Evolutionary conservation across 1,284 basidiomycete species (phyloP), one percentile per base, ranked within the genome.

Genomic region (Sanghuangporus weigelae): DNA sequence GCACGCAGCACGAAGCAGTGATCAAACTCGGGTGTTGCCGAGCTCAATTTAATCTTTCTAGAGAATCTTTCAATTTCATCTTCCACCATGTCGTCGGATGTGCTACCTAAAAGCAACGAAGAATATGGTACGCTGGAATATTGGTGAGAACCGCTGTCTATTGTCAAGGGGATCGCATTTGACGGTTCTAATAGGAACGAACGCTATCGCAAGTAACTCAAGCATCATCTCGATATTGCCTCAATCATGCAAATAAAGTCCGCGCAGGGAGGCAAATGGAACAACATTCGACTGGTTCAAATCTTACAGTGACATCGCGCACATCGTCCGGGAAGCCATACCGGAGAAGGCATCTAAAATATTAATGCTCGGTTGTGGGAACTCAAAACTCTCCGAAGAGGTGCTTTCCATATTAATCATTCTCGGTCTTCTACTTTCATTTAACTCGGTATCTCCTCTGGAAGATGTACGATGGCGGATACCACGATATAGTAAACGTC

Each of bases 381-480:
- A 96, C 75, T 93, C 92, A 3, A 88, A 77, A 60, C 76, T 95
- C 48, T 90, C 90, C 10, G 84, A 90, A 75, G 85, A 91, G 67
- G 90, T 89, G 67, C 23, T 78, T 69, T 3, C 16, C 6, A 51
- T n/a, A 51, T 23, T 23, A 14, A 3, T 11, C 50, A 26, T 21
- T 19, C 11, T 14, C 49, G 54, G 7, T 55, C 38, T 23, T 51
- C 26, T 31, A 31, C 50, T 8, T 19, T 19, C 50, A 51, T 23
- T 51, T 23, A 31, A 7, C 36, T 26, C 44, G 8, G 2, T 31
- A 11, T 42, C 40, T 12, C 40, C n/a, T 19, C 16, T 21, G 8
- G 14, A 63, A 93, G 90, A 93, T 96, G 90, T 96, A 93, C 77
- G 90, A 94, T 67, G 91, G 93, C 68, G 94, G 93, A 0, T 96